A percentile compares a stretch with the other conserved stretches of the same genome.
Conservation (phyloP, 2,329 filamentous ascomycete species). For the Cercospora sojina region DNA sequence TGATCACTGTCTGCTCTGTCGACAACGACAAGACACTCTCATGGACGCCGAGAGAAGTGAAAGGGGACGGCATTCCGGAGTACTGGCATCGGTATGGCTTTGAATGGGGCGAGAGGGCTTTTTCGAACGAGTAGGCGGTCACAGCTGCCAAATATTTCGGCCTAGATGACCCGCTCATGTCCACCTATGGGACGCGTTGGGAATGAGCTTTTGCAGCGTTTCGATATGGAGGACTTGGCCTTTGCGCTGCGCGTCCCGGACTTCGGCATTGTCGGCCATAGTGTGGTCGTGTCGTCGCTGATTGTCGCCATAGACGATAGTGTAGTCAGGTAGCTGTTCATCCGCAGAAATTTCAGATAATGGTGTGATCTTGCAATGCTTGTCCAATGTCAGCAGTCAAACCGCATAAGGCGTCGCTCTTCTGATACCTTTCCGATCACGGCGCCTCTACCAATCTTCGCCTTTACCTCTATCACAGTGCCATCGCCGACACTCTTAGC, state of each 20-base stretch:
- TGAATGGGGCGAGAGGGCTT: slow-evolving; percentile 22
- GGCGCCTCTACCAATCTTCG: slow-evolving; percentile 40
- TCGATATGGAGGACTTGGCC: slow-evolving; percentile 39
- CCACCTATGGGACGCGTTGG: slow-evolving; percentile 40
- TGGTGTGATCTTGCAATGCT: slow-evolving; percentile 49
- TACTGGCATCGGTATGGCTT: slow-evolving; percentile 27
- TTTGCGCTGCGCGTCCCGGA: slow-evolving; percentile 35
- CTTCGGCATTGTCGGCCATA: slow-evolving; percentile 30
- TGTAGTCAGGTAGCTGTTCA: slow-evolving; percentile 47
- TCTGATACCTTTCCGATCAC: slow-evolving; percentile 46
- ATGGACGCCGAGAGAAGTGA: slow-evolving; percentile 13
- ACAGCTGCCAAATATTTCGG: not conserved
- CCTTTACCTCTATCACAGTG: slow-evolving; percentile 34
- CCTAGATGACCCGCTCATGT: slow-evolving; percentile 5
- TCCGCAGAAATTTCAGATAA: slow-evolving; percentile 39
- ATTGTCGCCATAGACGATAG: slow-evolving; percentile 45
- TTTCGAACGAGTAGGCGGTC: slow-evolving; percentile 9
- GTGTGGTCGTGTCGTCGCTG: slow-evolving; percentile 44
- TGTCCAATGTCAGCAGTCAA: slow-evolving; percentile 5
- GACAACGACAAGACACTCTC: slow-evolving; percentile 17
- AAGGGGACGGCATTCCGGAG: slow-evolving; percentile 22
- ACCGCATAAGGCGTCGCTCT: not conserved
- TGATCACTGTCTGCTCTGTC: slow-evolving; percentile 14
- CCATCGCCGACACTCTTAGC: slow-evolving; percentile 34
- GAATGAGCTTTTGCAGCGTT: slow-evolving; percentile 36